Conservation (phyloP, 495 filamentous ascomycete genomes). For the Podospora fimiseda region DNA sequence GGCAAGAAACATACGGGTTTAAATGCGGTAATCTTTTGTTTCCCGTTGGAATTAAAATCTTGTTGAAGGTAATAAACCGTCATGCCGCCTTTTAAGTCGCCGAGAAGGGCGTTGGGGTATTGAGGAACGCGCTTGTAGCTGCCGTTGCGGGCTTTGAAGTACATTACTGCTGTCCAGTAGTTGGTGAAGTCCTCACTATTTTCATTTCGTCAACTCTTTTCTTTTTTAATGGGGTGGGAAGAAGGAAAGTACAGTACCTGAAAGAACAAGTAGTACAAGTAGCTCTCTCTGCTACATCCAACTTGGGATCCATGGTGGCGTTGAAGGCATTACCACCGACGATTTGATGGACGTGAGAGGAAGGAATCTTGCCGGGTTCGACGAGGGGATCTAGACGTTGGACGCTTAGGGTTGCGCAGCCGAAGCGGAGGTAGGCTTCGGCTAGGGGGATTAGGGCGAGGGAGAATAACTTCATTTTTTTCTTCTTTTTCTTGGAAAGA, state of each 20-base stretch:
- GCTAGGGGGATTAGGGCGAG: neutral
- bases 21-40: constrained; percentile 36
- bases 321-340: constrained; percentile 47
- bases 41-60: constrained; percentile 31
- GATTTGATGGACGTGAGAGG: constrained; percentile 43
- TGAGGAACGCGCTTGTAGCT: constrained; percentile 34
- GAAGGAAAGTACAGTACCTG: neutral
- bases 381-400: constrained; percentile 43
- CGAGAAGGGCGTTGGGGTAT: constrained; percentile 32
- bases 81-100: constrained; percentile 37
- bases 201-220: neutral
- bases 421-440: constrained; percentile 13
- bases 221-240: neutral
- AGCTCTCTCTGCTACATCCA: constrained; percentile 36
- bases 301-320: constrained; percentile 35
- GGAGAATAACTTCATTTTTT: constrained; percentile 6
- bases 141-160: constrained; percentile 44
- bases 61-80: constrained; percentile 42
- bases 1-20: constrained; percentile 22
- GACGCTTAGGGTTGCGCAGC: constrained; percentile 16
- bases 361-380: constrained; percentile 32
- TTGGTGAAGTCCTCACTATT: constrained; percentile 23
- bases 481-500: neutral
- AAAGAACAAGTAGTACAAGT: constrained; percentile 24
- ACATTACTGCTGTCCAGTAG: constrained; percentile 42